Evolutionary conservation across 2,329 filamentous ascomycete species (phyloP), one percentile per base, ranked within the genome.

Genomic region (Fusarium sp.): DNA sequence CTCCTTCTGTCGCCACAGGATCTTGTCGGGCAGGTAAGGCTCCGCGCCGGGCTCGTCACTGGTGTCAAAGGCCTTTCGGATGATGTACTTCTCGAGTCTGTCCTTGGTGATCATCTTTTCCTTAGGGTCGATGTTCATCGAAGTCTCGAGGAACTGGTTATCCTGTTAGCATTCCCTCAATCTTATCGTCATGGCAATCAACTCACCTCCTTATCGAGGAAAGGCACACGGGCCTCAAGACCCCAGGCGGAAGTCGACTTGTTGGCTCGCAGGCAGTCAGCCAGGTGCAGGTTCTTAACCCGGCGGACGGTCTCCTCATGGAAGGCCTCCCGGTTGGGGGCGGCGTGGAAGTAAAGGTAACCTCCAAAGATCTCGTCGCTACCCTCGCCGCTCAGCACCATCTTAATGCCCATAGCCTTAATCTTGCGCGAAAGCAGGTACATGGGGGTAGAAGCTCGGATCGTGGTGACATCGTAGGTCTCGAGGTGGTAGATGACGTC

Each of bases 391-490:
- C 93, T 97, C 72, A 99, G 89, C 66, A 99, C 96, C 96, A 99
- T 99, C 91, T 99, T 99, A 81, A 99, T 94, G 74, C 96, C 96
- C 92, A 98, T 96, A 38, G 95, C 96, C 89, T 99, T 99, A 89
- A 99, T 99, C 89, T 99, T 99, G 83, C 97, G 92, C 71, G 94
- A 96, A 57, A 99, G 90, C 73, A 99, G 88, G 87, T 98, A 99
- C 96, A 99, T 99, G 76, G 96, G 96, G 13, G 96, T 99, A 13
- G 96, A 98, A 64, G 96, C 96, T 81, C 96, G 95, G 82, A 99
- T 98, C 4, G 96, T 99, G 62, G 96, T 99, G 29, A 99, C 96
- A 83, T 99, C 96, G 86, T 96, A 99, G 16, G 94, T 94, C 87
- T 99, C 96, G 71, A 99, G 91, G 85, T 99, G 96, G 87, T 93